Base-by-base conservation (phyloP, 208 protist genomes). In the Acanthamoeba rhysodes region DNA sequence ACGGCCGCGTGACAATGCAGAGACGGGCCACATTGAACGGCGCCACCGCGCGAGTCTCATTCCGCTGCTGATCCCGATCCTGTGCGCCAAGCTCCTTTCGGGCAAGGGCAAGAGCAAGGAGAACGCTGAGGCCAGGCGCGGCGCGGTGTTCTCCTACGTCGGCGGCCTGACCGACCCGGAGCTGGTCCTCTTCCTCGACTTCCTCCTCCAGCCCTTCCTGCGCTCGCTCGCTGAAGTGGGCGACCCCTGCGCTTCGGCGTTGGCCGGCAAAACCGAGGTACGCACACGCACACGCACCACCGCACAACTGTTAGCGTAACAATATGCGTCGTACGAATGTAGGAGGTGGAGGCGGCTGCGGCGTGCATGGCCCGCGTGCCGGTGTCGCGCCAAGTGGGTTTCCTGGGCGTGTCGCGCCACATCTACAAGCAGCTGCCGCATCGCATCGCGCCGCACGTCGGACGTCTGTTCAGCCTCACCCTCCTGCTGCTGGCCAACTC, bases 361-460 rank as follows among this genome's bases (percentile, higher is more conserved):
- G 53, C 45, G 27, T 27, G 53, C 29, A 41, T 93, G 53, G 55
- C 87, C 24, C 18, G 59, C 24, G 41, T 93, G 59, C 16, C 55
- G 34, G 10, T 57, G 8, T 50, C 27, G 32, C 62, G 50, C 20
- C 66, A 88, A 55, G 37, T 95, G 24, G 66, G 53, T n/a, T 95
- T 95, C 62, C 34, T 95, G 48, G 74, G 37, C 50, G 37, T 95
- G 14, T 88, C 74, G 41, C 34, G 57, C 50, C 88, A 93, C 66
- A 72, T 93, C 41, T 93, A 93, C 53, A 59, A 72, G 50, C 88
- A 93, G 88, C 88, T 93, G 88, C 88, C 88, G 24, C 62, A 93
- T 32, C 88, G 70, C 70, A 53, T 93, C n/a, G 70, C 70, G 34
- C 88, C 88, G 45, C 50, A 80, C 45, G 27, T 93, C 24, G 66